phyloP scores from a whole-genome alignment of 257 asterid genomes.

The Gentiana straminea region DNA sequence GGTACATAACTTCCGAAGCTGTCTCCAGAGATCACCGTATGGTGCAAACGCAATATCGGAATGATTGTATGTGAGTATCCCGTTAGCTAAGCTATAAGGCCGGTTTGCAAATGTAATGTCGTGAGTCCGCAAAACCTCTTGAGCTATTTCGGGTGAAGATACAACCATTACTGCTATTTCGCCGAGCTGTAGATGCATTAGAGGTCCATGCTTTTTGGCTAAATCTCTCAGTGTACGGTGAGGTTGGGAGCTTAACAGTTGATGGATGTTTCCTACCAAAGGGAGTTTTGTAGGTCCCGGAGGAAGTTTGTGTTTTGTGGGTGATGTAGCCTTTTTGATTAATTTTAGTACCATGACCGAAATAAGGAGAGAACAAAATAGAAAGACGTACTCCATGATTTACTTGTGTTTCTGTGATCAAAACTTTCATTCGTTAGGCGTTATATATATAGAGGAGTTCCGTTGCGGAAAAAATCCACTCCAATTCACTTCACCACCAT shows the following conservation, averaged over 20 bases:
- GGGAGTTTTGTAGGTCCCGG: background rate
- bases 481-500: no score
- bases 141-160: slow-evolving; percentile 16
- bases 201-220: background rate
- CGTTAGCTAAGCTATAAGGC: background rate
- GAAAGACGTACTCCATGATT: no score
- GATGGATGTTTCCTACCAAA: background rate
- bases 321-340: no score
- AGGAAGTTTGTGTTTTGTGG: background rate
- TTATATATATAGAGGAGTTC: no score
- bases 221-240: background rate
- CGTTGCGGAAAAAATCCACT: no score
- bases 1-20: slow-evolving; percentile 12
- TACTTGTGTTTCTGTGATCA: no score
- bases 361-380: no score
- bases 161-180: slow-evolving; percentile 11
- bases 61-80: no score
- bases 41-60: slow-evolving; percentile 12
- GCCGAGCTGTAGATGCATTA: slow-evolving; percentile 7
- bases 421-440: no score
- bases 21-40: slow-evolving; percentile 21
- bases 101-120: slow-evolving; percentile 14
- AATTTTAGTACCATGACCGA: no score
- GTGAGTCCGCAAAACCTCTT: slow-evolving; percentile 10
- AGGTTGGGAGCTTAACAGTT: background rate